Base-by-base conservation (phyloP, 148 eudicot genomes). In the Cornus florida region DNA sequence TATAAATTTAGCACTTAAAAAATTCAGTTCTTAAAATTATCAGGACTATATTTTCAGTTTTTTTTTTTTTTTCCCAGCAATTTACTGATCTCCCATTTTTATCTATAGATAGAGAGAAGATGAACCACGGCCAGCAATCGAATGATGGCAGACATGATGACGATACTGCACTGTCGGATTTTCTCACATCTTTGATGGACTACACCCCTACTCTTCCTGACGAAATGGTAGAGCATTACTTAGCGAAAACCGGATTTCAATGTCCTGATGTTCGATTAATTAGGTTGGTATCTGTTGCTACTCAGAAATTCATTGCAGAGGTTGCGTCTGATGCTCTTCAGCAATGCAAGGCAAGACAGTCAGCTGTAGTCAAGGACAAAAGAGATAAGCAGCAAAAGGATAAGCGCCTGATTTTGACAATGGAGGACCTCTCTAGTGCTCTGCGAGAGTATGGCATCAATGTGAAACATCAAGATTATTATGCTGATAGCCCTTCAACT, bases 331-430 rank as follows among this genome's bases (percentile, higher is more conserved):
- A 95, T 79, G 90, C 99, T 66, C 92, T 92, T 83, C 97, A 91
- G 97, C 98, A 95, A 32, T 95, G 97, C 90, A 92, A 90, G 85
- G 97, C 98, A n/a, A 90, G 97, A 83, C 94, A 90, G 83, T 83
- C 97, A 19, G 72, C 96, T 43, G 80, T 93, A 31, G 84, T 89
- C 56, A 95, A 85, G 89, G 98, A 95, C 85, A 95, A 93, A 88
- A 91, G 91, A 89, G 98, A 94, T 76, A 95, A 89, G 83, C 94
- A 88, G 76, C 97, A 87, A 82, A 93, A 92, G 98, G 98, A 93
- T 69, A 95, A 95, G 87, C 96, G 97, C 48, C 84, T 90, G 39
- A 82, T 88, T 64, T 90, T 95, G 91, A 91, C 94, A 31, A 93
- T 93, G 98, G 98, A 95, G 33, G 98, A 95, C 81, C 87, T 95